phyloP scores from a whole-genome alignment of 768 basidiomycete genomes.

The Pleurotus salmoneostramineus region DNA sequence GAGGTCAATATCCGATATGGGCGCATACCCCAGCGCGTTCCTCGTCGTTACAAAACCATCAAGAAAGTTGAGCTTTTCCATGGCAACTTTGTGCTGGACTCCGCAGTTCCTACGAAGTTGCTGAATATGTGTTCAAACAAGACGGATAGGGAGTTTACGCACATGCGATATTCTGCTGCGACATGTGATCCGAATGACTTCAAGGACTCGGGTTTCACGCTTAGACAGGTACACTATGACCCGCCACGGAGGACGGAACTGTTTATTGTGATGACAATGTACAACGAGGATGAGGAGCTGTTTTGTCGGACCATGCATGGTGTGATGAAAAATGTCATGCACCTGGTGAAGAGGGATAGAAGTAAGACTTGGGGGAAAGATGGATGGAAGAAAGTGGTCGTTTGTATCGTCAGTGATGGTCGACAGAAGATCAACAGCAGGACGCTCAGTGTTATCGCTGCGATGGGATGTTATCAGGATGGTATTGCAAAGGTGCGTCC shows the following conservation, averaged over 20 bases:
- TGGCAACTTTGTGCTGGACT: constrained; percentile 91
- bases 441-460: constrained; percentile 82
- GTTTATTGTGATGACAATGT: constrained; percentile 99
- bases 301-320: constrained; percentile 95
- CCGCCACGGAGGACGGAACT: constrained; percentile 89
- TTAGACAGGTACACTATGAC: constrained; percentile 89
- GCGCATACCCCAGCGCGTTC: constrained; percentile 85
- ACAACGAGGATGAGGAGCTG: constrained; percentile 89
- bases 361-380: constrained; percentile 97
- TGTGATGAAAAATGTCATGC: constrained; percentile 90
- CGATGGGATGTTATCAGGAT: constrained; percentile 94
- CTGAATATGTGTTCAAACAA: constrained; percentile 76
- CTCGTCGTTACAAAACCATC: constrained; percentile 88
- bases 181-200: constrained; percentile 97
- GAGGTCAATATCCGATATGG: constrained; percentile 80
- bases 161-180: constrained; percentile 95
- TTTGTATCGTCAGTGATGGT: constrained; percentile 89
- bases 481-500: constrained; percentile 76
- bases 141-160: constrained; percentile 86
- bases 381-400: constrained; percentile 97
- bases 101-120: constrained; percentile 86
- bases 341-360: constrained; percentile 80
- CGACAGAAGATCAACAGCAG: constrained; percentile 81
- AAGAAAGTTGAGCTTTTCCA: constrained; percentile 92
- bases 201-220: constrained; percentile 72